Evolutionary conservation across 768 basidiomycete genomes (phyloP).

Genomic region (Russula sp.): DNA sequence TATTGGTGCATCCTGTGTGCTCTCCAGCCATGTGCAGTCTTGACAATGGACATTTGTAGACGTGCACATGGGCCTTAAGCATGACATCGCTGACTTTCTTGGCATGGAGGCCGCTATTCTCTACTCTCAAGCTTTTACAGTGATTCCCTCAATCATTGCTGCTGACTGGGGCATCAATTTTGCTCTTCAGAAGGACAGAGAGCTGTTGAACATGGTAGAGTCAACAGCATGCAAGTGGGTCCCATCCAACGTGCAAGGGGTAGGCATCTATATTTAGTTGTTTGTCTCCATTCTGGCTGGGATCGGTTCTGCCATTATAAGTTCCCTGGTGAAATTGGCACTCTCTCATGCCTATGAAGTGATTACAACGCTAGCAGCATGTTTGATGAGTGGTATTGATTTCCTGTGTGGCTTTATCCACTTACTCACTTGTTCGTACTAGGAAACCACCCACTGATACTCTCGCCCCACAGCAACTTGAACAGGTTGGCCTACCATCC

Average conservation of each 20-base stretch:
- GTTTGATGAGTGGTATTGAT: constrained; percentile 45
- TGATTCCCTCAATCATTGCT: constrained; percentile 89
- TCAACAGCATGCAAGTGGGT: constrained; percentile 71
- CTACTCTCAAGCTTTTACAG: constrained; percentile 91
- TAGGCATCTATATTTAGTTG: constrained; percentile 63
- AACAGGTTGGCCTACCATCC: constrained; percentile 20
- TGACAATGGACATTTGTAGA: constrained; percentile 41
- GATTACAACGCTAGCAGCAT: constrained; percentile 83
- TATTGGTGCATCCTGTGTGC: constrained; percentile 53
- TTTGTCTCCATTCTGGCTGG: constrained; percentile 39
- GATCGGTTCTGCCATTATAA: background rate
- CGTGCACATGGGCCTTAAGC: constrained; percentile 85
- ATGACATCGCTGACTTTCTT: constrained; percentile 85
- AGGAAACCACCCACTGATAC: constrained; percentile 33
- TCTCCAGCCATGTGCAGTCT: background rate
- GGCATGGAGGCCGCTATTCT: constrained; percentile 86
- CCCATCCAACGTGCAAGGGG: constrained; percentile 78
- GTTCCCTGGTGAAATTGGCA: constrained; percentile 63
- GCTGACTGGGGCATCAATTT: constrained; percentile 96
- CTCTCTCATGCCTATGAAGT: constrained; percentile 59
- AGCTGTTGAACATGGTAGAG: constrained; percentile 60
- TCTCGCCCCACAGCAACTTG: constrained; percentile 19
- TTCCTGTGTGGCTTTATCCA: background rate
- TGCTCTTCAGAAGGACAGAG: constrained; percentile 86
- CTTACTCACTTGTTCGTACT: constrained; percentile 37